Evolutionary conservation across 1,284 basidiomycete genomes (phyloP), one percentile per base, ranked within the genome.

Genomic region (Ganoderma sp.): DNA sequence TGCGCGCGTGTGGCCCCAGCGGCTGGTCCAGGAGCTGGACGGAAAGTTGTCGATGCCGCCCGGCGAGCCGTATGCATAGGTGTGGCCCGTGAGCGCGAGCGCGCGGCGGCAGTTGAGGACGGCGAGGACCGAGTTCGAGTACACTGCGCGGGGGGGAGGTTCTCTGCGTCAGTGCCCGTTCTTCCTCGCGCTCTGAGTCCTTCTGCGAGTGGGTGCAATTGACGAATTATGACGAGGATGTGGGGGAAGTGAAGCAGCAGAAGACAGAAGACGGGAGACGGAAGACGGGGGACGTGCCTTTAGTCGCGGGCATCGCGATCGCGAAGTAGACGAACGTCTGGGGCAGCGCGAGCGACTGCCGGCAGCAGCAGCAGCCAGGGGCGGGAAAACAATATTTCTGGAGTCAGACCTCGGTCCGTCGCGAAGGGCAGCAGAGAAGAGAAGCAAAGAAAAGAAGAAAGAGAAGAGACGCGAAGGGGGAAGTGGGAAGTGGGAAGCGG

Each of bases 111-210:
- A 58, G 56, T 58, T 58, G 32, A 58, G 56, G 50, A 63, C 50
- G 15, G 62, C 62, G 19, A 63, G 62, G 6, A 63, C 62, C 62
- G 62, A 63, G 37, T 63, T 63, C 12, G 48, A 34, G 62, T 63
- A 63, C 19, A 50, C 62, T 63, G 54, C 8, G 4, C 37, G 37
- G 32, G 32, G 32, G 2, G 28, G 15, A 1, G 56, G 9, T 52
- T 39, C 9, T 14, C 14, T 12, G 28, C 28, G 28, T 32, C 28
- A 32, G 28, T 32, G 28, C 28, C 28, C 2, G 28, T 4, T n/a
- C 3, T 19, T 7, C 14, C 22, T 48, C 50, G 12, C 6, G 8
- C 43, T n/a, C n/a, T n/a, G n/a, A n/a, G n/a, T 2, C 19, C 19
- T n/a, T 43, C 42, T 17, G 42, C 42, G 15, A n/a, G 10, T 22